Percentiles rank a stretch among this genome's conserved stretches.
phyloP scores from a whole-genome alignment of 2,329 filamentous ascomycete genomes.

The Cordyceps fumosorosea region DNA sequence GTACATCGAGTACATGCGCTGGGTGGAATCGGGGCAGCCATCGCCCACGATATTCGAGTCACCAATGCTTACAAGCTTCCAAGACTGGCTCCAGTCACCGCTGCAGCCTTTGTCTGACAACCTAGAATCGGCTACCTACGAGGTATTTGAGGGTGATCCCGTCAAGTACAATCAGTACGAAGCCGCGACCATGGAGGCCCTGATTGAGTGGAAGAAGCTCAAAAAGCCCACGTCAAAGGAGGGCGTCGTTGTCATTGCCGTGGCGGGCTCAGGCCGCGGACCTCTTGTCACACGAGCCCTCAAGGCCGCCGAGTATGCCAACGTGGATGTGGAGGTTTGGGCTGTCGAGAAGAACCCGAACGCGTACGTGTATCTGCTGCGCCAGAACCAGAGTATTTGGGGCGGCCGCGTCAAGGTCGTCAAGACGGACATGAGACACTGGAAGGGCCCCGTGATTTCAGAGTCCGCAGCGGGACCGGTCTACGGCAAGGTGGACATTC shows the following conservation, averaged over 20 bases:
- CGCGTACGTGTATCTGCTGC: constrained; percentile 84
- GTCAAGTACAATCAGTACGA: constrained; percentile 98
- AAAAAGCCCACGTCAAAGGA: constrained; percentile 65
- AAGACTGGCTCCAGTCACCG: constrained; percentile 93
- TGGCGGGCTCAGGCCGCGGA: constrained; percentile 88
- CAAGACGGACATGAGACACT: constrained; percentile 95
- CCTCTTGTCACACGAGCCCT: constrained; percentile 85
- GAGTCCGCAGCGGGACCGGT: constrained; percentile 38
- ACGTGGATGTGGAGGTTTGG: constrained; percentile 77
- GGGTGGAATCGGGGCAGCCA: constrained; percentile 77
- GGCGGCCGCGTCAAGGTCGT: constrained; percentile 73
- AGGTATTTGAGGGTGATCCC: constrained; percentile 96
- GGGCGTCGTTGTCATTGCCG: constrained; percentile 74
- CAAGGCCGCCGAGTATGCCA: constrained; percentile 67
- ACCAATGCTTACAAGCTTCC: constrained; percentile 52
- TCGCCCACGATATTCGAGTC: constrained; percentile 47
- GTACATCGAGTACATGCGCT: constrained; percentile 73
- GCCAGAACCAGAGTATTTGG: constrained; percentile 82
- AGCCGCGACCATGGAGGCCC: constrained; percentile 69
- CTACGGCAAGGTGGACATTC: constrained; percentile 73
- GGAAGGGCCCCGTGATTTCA: constrained; percentile 69
- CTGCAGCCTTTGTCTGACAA: constrained; percentile 94
- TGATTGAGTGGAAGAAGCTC: constrained; percentile 70
- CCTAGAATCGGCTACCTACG: constrained; percentile 92
- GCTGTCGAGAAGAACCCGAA: constrained; percentile 98